Evolutionary conservation across 495 filamentous ascomycete species (phyloP).

Genomic region (Trichocladium antarcticum): DNA sequence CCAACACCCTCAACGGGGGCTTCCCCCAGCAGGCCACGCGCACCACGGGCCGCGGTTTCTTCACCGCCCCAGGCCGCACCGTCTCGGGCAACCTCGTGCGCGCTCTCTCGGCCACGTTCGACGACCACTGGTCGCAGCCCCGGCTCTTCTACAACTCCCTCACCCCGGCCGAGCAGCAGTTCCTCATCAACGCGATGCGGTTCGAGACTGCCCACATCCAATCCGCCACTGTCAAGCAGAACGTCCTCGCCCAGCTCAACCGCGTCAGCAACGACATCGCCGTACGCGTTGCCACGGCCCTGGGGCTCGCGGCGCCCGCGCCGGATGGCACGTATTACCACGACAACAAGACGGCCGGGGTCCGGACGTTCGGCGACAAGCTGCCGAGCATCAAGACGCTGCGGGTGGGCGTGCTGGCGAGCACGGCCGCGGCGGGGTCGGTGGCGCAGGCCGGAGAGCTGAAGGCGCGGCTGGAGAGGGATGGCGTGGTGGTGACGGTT

Average conservation of each 20-base stretch:
- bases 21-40: constrained; percentile 60
- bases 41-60: constrained; percentile 60
- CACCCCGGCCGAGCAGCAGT: constrained; percentile 57
- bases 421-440: constrained; percentile 23
- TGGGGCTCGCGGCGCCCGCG: constrained; percentile 46
- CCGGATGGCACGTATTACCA: constrained; percentile 59
- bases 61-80: constrained; percentile 52
- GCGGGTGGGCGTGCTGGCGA: constrained; percentile 56
- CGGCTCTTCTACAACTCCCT: constrained; percentile 72
- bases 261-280: constrained; percentile 59
- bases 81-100: constrained; percentile 47
- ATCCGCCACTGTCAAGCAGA: constrained; percentile 45
- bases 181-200: constrained; percentile 65
- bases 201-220: constrained; percentile 57
- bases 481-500: constrained; percentile 46
- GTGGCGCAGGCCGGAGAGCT: constrained; percentile 42
- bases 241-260: constrained; percentile 62
- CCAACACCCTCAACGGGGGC: constrained; percentile 56
- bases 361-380: constrained; percentile 49
- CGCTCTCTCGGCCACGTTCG: constrained; percentile 51
- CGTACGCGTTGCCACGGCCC: constrained; percentile 49
- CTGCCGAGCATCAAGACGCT: constrained; percentile 52
- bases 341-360: constrained; percentile 51
- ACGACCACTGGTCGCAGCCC: constrained; percentile 66
- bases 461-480: constrained; percentile 31